Conservation (phyloP, 495 filamentous ascomycete genomes). For the Darksidea phi region DNA sequence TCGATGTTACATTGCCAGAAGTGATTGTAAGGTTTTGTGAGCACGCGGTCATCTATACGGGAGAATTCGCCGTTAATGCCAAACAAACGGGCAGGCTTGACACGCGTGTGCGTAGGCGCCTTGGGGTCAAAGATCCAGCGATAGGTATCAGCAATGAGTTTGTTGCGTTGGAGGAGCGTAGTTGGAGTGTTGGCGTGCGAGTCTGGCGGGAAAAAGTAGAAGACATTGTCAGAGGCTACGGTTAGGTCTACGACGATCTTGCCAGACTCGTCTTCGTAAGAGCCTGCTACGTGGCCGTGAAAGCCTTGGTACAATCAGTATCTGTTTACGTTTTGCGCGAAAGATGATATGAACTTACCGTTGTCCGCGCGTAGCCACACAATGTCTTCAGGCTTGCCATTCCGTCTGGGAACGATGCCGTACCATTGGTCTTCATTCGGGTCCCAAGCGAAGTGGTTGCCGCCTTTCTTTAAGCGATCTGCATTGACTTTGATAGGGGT, state of each 20-base stretch:
- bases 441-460: conserved; percentile 38
- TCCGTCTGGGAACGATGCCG: conserved; percentile 32
- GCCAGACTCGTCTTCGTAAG: conserved; percentile 43
- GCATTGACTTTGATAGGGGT: conserved; percentile 33
- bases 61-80: conserved; percentile 57
- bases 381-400: conserved; percentile 36
- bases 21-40: conserved; percentile 53
- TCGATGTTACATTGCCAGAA: conserved; percentile 46
- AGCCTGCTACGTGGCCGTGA: conserved; percentile 37
- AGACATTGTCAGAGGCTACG: conserved; percentile 44
- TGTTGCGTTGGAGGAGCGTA: conserved; percentile 33
- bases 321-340: background rate
- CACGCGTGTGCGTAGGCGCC: conserved; percentile 40
- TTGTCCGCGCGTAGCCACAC: conserved; percentile 35
- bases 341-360: conserved; percentile 15
- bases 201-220: conserved; percentile 39
- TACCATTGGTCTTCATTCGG: conserved; percentile 37
- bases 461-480: conserved; percentile 35
- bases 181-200: conserved; percentile 9
- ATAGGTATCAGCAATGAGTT: conserved; percentile 50
- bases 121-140: conserved; percentile 57
- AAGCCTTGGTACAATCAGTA: conserved; percentile 22
- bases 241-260: conserved; percentile 55
- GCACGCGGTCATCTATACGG: conserved; percentile 58
- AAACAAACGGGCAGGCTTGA: conserved; percentile 41